Evolutionary conservation across 352 stramenopile genomes (phyloP), one percentile per base, ranked within the genome.

Genomic region (Phytophthora palmivora): DNA sequence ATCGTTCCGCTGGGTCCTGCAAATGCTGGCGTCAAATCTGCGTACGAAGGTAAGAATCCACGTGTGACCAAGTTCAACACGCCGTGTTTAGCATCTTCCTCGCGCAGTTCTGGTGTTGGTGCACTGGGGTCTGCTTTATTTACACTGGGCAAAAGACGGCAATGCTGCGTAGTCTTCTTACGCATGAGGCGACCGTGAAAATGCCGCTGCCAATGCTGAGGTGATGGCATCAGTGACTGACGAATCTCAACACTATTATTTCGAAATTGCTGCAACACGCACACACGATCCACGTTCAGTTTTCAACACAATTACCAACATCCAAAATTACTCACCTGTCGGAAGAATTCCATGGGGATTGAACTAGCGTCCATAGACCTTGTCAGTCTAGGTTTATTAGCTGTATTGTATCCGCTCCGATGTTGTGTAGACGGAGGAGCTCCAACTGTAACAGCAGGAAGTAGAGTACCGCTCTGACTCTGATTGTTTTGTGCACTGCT

Each of bases 21-120:
- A 42, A 94, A 91, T 0, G 82, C 86, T 10, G 78, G 79, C 4
- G 84, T 91, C 21, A 93, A 58, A 56, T 94, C 84, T 1, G 77
- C 72, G 9, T 78, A 71, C 0, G 74, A 56, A 16, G 86, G 80
- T 14, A 94, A 26, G 42, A 93, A 93, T 9, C 86, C 84, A 30
- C 86, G 78, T 19, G 87, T 90, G 36, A 92, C 48, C 8, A 94
- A 66, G 53, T 82, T 87, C 18, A 92, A 64, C 32, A 94, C 73
- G 15, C 86, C 86, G 36, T 76, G 61, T 19, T 76, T 76, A 6
- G 82, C 84, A 47, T 94, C 86, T 16, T 82, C 73, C 21, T 80
- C 80, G 22, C 62, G 63, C 3, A 94, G 63, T 32, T 86, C 72
- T 2, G 86, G 86, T 6, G 72, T 63, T 6, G 78, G 67, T 14